Evolutionary conservation across 306 rosid genomes (phyloP), one percentile per base, ranked within the genome.

Genomic region (Cucumis melo): DNA sequence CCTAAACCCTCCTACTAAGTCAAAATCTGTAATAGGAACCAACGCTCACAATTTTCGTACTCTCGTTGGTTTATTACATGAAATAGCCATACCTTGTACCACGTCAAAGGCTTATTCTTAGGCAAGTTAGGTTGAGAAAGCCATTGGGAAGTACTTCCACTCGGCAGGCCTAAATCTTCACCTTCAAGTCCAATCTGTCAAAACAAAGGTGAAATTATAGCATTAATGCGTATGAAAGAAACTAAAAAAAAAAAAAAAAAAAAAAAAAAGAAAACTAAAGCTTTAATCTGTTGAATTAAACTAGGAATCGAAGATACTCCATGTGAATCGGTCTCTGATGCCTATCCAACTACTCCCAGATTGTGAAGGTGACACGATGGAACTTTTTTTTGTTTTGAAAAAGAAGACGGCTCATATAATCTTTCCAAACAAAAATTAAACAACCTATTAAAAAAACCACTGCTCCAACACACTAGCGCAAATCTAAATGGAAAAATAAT

Each of bases 41-140:
- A 38, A 19, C 15, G 17, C 50, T 65, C 70, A 23, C 12, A 12
- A 29, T 71, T 71, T 70, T 71, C 76, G 24, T 14, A 44, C 27
- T 71, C 38, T 71, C 19, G 23, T 32, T 38, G 44, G 19, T 21
- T 34, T 13, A 21, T 36, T 5, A 16, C 60, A 32, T 32, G 76
- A 73, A 78, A 72, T 63, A 42, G 63, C n/a, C 57, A 68, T 87
- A 94, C 98, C 98, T 91, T 94, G 91, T 90, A 94, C 98, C 98
- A 94, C 42, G 81, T 90, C 84, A 94, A 81, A 7, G 96, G 96
- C 82, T 87, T 91, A 42, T 89, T 91, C 81, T 80, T 90, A 62
- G 96, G 93, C 82, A 91, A 81, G 60, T 81, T 58, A 60, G 96
- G 82, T 76, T 85, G 79, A 70, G 96, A 83, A 77, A 80, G 81